Conservation (phyloP, 371 early-diverging fungal species). For the Nematocida parisii region DNA sequence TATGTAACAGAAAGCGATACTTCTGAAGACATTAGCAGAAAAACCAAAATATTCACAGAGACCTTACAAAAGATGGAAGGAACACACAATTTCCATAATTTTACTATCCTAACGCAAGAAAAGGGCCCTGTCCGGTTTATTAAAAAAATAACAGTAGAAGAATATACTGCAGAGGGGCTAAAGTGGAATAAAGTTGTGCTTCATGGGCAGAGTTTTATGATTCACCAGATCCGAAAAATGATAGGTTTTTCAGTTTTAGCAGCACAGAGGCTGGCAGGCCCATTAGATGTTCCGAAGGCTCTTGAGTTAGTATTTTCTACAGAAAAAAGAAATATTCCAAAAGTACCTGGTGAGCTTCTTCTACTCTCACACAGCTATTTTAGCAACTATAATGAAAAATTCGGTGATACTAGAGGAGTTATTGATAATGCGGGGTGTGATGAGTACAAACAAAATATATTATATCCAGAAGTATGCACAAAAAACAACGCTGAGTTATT, state of each 20-base stretch:
- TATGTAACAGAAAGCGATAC: conserved; percentile 18
- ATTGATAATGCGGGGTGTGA: conserved; percentile 26
- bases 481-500: conserved; percentile 26
- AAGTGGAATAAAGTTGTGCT: conserved; percentile 88
- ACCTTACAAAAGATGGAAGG: conserved; percentile 76
- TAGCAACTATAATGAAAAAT: conserved; percentile 51
- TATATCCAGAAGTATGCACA: conserved; percentile 57
- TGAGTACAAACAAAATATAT: conserved; percentile 37
- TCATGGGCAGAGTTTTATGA: conserved; percentile 94
- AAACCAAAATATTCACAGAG: conserved; percentile 67
- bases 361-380: conserved; percentile 76
- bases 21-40: conserved; percentile 22
- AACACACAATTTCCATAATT: conserved; percentile 90
- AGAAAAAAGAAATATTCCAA: conserved; percentile 83
- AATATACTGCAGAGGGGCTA: conserved; percentile 72
- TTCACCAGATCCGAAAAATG: conserved; percentile 98
- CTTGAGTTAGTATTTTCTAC: conserved; percentile 72
- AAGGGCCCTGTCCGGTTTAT: conserved; percentile 77
- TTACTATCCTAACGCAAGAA: conserved; percentile 77
- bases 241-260: conserved; percentile 62
- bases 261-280: conserved; percentile 34
- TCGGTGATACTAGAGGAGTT: conserved; percentile 41
- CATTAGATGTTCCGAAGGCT: conserved; percentile 74
- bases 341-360: conserved; percentile 90
- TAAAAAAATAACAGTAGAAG: conserved; percentile 72